Evolutionary conservation across 257 asterid genomes (phyloP).

Genomic region (Rauvolfia tetraphylla): DNA sequence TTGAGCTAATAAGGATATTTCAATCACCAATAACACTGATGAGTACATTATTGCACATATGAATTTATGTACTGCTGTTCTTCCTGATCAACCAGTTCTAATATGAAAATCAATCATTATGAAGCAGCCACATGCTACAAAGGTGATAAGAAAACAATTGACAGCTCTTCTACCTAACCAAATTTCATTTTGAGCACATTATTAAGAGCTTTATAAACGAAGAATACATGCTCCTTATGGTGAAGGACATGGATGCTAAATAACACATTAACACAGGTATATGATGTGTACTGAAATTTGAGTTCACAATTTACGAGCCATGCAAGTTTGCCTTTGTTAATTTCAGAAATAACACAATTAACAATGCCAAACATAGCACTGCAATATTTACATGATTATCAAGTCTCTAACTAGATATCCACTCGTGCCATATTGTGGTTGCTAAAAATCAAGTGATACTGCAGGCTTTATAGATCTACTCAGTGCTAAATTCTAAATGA

Average conservation of each 20-base stretch:
- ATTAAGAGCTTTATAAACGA: neutral
- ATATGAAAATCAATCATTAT: neutral
- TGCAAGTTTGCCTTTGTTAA: neutral
- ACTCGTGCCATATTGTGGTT: neutral
- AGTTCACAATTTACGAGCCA: neutral
- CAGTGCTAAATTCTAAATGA: neutral
- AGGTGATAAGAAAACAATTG: neutral
- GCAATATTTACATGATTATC: neutral
- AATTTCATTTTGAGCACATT: neutral
- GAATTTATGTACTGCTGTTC: neutral
- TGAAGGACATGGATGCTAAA: neutral
- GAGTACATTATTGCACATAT: neutral
- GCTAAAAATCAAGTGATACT: neutral
- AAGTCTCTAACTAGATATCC: neutral
- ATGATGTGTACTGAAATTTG: neutral
- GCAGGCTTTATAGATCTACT: neutral
- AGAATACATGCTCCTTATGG: neutral
- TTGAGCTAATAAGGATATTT: neutral
- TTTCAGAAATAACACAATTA: neutral
- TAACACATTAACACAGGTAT: neutral
- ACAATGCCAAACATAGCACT: neutral
- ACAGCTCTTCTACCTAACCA: neutral
- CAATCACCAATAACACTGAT: neutral
- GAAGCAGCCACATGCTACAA: slow-evolving; percentile 1
- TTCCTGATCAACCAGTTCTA: neutral